Conservation (phyloP, 192 early-diverging fungal species). For the Podila verticillata region DNA sequence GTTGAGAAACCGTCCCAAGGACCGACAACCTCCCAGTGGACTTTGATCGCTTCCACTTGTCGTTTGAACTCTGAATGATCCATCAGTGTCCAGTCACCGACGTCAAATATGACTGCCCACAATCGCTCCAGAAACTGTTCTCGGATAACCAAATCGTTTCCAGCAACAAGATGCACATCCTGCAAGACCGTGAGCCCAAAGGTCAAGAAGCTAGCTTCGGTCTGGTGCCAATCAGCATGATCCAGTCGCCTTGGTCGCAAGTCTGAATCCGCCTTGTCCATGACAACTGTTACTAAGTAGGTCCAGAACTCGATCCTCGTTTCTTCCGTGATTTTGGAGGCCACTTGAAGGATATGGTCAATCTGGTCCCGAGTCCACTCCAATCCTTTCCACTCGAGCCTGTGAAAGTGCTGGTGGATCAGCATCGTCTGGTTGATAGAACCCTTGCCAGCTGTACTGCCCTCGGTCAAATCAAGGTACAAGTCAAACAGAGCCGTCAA, state of each 20-base stretch:
- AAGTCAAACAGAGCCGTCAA: slow-evolving; percentile 23
- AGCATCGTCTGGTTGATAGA: slow-evolving; percentile 43
- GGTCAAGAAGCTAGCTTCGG: slow-evolving; percentile 22
- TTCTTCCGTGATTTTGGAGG: slow-evolving; percentile 12
- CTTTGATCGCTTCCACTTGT: slow-evolving; percentile 13
- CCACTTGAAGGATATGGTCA: slow-evolving; percentile 13
- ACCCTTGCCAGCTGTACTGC: slow-evolving; percentile 17
- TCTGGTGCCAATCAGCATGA: slow-evolving; percentile 9
- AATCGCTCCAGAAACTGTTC: slow-evolving; percentile 25
- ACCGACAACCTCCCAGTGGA: slow-evolving; percentile 20
- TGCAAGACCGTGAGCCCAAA: slow-evolving; percentile 23
- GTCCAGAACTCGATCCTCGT: slow-evolving; percentile 36
- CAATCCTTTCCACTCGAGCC: slow-evolving; percentile 30
- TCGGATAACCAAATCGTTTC: slow-evolving; percentile 28
- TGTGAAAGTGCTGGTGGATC: slow-evolving; percentile 45
- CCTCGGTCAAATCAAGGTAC: slow-evolving; percentile 24
- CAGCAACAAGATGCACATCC: slow-evolving; percentile 16
- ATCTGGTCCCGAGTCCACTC: slow-evolving; percentile 12
- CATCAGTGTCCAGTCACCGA: slow-evolving; percentile 23
- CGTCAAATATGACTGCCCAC: slow-evolving; percentile 18
- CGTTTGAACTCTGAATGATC: neutral
- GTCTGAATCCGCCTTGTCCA: slow-evolving; percentile 36
- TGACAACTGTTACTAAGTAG: slow-evolving; percentile 19
- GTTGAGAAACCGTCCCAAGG: slow-evolving; percentile 27
- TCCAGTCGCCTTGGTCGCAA: slow-evolving; percentile 18